phyloP scores from a whole-genome alignment of 2,329 filamentous ascomycete genomes.

The Colletotrichum trifolii region DNA sequence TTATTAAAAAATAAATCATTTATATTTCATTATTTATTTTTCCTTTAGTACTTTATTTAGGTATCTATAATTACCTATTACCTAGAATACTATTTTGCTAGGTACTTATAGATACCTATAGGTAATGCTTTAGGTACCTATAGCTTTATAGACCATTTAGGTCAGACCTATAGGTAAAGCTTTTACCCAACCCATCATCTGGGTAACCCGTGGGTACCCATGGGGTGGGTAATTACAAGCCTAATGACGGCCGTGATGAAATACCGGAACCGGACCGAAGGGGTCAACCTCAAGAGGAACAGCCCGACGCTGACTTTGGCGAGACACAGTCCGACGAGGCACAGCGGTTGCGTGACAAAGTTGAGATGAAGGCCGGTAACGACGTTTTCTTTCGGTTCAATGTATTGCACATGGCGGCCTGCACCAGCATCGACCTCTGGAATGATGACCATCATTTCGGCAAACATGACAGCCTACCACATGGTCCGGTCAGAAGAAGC shows the following conservation, averaged over 20 bases:
- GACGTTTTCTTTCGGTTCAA: conserved; percentile 40
- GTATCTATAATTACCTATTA: too few species aligned
- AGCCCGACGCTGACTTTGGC: conserved; percentile 45
- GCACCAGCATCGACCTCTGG: conserved; percentile 42
- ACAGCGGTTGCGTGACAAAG: conserved; percentile 46
- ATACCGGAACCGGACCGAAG: conserved; percentile 34
- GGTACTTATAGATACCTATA: too few species aligned
- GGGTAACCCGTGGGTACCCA: too few species aligned
- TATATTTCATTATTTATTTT: too few species aligned
- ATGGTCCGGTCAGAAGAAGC: not conserved
- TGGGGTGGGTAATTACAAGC: too few species aligned
- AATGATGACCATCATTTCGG: conserved; percentile 44
- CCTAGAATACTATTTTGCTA: too few species aligned
- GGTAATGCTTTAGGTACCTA: too few species aligned
- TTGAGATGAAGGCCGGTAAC: conserved; percentile 42
- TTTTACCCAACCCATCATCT: too few species aligned
- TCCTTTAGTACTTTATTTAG: too few species aligned
- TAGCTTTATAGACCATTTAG: too few species aligned
- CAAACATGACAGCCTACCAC: conserved; percentile 39
- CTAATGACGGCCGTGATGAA: conserved; percentile 41
- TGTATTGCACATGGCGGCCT: conserved; percentile 43
- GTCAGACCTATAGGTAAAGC: too few species aligned
- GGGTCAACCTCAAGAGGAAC: conserved; percentile 43
- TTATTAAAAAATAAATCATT: too few species aligned
- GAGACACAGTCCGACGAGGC: conserved; percentile 41